phyloP scores from a whole-genome alignment of 2,329 filamentous ascomycete species.

The Talaromyces sp. region DNA sequence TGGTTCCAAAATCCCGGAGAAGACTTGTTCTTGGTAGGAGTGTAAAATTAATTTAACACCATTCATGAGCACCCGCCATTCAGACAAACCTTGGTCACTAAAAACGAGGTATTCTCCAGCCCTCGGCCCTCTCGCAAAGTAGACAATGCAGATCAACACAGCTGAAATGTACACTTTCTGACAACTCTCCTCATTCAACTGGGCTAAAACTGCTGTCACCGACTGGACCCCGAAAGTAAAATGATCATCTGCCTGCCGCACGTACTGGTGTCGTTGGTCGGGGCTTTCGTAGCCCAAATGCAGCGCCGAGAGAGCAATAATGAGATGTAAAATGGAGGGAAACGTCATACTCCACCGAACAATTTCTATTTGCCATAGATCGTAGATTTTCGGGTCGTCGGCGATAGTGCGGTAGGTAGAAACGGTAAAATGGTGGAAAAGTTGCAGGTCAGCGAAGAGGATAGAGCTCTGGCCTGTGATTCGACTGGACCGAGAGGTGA shows the following conservation, averaged over 20 bases:
- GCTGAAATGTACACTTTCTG: constrained; percentile 30
- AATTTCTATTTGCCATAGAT: constrained; percentile 28
- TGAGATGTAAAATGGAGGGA: constrained; percentile 29
- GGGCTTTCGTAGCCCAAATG: constrained; percentile 23
- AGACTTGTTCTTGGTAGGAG: neutral
- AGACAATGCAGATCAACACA: constrained; percentile 27
- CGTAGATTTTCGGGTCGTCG: constrained; percentile 8
- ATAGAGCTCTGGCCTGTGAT: neutral
- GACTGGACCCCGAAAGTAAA: constrained; percentile 32
- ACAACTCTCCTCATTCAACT: constrained; percentile 23
- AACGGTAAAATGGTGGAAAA: constrained; percentile 6
- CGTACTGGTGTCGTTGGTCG: constrained; percentile 16
- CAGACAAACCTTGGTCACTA: constrained; percentile 22
- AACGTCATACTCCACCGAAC: constrained; percentile 26
- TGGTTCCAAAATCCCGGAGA: neutral
- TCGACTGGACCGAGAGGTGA: neutral
- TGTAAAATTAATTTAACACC: constrained; percentile 24
- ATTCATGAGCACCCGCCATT: constrained; percentile 29
- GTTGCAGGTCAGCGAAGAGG: neutral
- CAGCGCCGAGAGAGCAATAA: constrained; percentile 26
- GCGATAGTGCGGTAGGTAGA: constrained; percentile 1
- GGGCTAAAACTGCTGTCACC: constrained; percentile 24
- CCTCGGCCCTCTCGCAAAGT: constrained; percentile 28
- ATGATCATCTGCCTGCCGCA: constrained; percentile 26
- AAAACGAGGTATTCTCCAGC: constrained; percentile 30